Evolutionary conservation across 371 early-diverging fungal genomes (phyloP), one percentile per base, ranked within the genome.

Genomic region (Nosema muscidifuracis): DNA sequence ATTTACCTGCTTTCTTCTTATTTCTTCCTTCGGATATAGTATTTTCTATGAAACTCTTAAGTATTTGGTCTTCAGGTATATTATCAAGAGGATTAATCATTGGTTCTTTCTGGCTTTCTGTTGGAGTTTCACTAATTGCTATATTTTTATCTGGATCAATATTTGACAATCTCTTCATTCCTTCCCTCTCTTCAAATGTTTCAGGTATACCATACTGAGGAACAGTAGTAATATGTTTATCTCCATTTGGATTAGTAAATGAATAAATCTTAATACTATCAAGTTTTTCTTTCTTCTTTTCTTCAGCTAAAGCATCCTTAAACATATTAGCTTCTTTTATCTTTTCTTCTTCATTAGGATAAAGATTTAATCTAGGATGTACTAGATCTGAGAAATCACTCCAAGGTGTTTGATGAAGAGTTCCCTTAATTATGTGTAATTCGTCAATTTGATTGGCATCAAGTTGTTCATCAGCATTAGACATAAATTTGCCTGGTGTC

Each of bases 141-240:
- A 57, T 43, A 42, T 47, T 62, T 40, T 34, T 64, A 28, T 38
- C 33, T 0, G 64, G 33, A 31, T 65, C 72, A 65, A 65, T 62
- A 40, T 51, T 60, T 15, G 62, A 63, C 1, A 71, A 43, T 28
- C 67, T 62, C 26, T 67, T 64, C 36, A 71, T 50, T 51, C 66
- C 78, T 31, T 77, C 69, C 7, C 57, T 34, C 38, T 75, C 60
- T n/a, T 71, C 50, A 50, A 75, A 58, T 20, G 51, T 55, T 42
- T 76, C 70, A 13, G 71, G 16, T 16, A 77, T 69, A 36, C 81
- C 81, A 55, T 71, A 74, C 1, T 76, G 75, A 24, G 78, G 71
- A 16, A 36, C 51, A 28, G 75, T 47, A 38, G 67, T 56, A 16
- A 76, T 75, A 34, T 36, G 68, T 28, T 51, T 34, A 6, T 26